Conservation (phyloP, 768 basidiomycete species). For the Leccinellum albellum region DNA sequence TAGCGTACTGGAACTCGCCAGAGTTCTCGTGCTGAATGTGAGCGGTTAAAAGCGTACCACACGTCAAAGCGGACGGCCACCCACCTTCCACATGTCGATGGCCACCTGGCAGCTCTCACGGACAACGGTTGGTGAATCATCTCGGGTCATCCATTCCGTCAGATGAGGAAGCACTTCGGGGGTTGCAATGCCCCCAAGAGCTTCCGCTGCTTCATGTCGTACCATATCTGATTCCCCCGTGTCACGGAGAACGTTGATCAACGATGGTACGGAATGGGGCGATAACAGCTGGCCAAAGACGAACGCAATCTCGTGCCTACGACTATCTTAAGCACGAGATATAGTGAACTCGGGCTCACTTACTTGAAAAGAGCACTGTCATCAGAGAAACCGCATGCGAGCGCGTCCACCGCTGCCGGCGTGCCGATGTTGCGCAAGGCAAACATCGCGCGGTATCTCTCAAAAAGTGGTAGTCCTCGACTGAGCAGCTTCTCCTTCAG, state of each 20-base stretch:
- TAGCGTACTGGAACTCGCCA: conserved; percentile 74
- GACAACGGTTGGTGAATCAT: conserved; percentile 84
- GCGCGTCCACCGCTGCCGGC: conserved; percentile 79
- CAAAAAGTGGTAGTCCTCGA: conserved; percentile 68
- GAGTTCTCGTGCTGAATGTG: conserved; percentile 70
- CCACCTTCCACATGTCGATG: conserved; percentile 94
- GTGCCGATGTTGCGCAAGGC: conserved; percentile 91
- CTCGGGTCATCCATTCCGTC: conserved; percentile 75
- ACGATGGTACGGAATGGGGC: conserved; percentile 79
- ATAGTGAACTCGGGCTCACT: conserved; percentile 22
- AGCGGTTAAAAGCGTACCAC: neutral
- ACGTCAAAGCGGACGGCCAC: conserved; percentile 17
- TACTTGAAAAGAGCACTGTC: conserved; percentile 92
- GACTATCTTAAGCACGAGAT: neutral
- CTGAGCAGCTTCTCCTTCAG: conserved; percentile 67
- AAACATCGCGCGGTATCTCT: conserved; percentile 98
- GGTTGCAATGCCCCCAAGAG: conserved; percentile 94
- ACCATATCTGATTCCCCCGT: conserved; percentile 89
- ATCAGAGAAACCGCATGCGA: conserved; percentile 87
- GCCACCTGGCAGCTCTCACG: conserved; percentile 95
- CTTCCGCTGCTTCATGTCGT: conserved; percentile 97
- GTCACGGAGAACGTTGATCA: conserved; percentile 75
- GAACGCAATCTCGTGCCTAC: conserved; percentile 96
- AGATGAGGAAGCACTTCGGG: conserved; percentile 87
- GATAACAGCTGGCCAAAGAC: conserved; percentile 96